phyloP scores from a whole-genome alignment of 106 monocot genomes.

The Acorus gramineus region DNA sequence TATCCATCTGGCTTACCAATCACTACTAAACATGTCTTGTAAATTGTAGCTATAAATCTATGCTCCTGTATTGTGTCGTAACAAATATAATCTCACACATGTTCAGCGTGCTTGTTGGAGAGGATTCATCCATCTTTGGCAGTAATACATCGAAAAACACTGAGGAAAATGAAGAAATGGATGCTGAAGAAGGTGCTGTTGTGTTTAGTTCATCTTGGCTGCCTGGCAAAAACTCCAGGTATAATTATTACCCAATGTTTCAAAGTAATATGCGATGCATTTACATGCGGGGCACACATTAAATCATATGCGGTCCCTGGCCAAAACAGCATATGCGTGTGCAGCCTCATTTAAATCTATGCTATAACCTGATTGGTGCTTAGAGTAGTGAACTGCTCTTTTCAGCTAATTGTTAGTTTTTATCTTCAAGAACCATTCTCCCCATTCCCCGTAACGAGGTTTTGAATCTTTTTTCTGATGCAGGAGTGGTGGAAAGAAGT shows the following conservation, averaged over 20 bases:
- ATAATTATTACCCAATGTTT: conserved; percentile 1
- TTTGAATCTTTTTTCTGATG: background rate
- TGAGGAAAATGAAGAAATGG: conserved; percentile 13
- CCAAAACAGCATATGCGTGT: no score
- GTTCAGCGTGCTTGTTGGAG: conserved; percentile 66
- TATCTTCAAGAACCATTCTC: no score
- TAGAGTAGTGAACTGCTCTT: background rate
- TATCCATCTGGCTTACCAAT: no score
- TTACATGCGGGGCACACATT: no score
- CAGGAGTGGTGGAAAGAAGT: conserved; percentile 26
- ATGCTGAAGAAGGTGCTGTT: conserved; percentile 42
- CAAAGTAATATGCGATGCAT: no score
- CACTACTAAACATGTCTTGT: background rate
- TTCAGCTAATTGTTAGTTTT: background rate
- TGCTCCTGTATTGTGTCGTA: background rate
- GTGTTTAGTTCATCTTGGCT: conserved; percentile 78
- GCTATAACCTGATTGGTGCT: no score
- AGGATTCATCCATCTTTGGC: conserved; percentile 44
- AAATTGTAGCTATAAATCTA: background rate
- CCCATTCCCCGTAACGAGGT: no score
- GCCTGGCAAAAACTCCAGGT: conserved; percentile 68
- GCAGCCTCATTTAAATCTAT: no score
- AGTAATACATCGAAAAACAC: conserved; percentile 14
- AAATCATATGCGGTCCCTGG: no score
- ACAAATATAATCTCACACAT: background rate